Evolutionary conservation across 768 basidiomycete genomes (phyloP), one percentile per base, ranked within the genome.

Genomic region (Sporobolomyces phaffii): DNA sequence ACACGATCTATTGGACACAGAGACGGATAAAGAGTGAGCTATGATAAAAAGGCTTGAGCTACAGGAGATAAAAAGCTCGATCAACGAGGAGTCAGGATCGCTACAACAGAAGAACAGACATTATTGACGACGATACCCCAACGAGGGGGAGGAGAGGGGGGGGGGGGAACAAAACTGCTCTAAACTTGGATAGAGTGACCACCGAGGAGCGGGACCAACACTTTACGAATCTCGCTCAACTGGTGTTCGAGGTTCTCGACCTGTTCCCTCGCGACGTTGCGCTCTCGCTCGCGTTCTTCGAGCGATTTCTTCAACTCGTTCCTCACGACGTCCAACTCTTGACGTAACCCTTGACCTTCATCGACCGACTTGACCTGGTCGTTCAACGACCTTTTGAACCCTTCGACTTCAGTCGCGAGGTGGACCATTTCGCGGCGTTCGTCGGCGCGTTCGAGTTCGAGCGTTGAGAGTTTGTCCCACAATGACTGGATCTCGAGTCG

Each of bases 231-330:
- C 24, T 48, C 51, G 15, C 54, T 47, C 13, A 65, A 29, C 26
- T 66, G 68, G 41, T 61, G 38, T 51, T 67, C 59, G 33, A 70
- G 45, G 40, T 47, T 58, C 51, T 67, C 64, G 38, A 62, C 50
- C 34, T 68, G 60, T 22, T 52, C 50, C 54, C 41, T 52, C 33
- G 68, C 62, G 9, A 72, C 56, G 17, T 34, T 48, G 41, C 61
- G 52, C 54, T 67, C 68, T 36, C 26, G 54, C 47, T 64, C 33
- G 28, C 69, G 52, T 40, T 60, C 33, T 38, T 70, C 71, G 47
- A 70, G 65, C 26, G 68, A 61, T n/a, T 31, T 36, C 53, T 26
- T 62, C 33, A 74, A 45, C 51, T 72, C 65, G 5, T 14, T 56
- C 28, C 61, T 43, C 14, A 74, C 52, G 20, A 44, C 26, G 13